Evolutionary conservation across 2,329 filamentous ascomycete genomes (phyloP).

Genomic region (Stemphylium beticola): DNA sequence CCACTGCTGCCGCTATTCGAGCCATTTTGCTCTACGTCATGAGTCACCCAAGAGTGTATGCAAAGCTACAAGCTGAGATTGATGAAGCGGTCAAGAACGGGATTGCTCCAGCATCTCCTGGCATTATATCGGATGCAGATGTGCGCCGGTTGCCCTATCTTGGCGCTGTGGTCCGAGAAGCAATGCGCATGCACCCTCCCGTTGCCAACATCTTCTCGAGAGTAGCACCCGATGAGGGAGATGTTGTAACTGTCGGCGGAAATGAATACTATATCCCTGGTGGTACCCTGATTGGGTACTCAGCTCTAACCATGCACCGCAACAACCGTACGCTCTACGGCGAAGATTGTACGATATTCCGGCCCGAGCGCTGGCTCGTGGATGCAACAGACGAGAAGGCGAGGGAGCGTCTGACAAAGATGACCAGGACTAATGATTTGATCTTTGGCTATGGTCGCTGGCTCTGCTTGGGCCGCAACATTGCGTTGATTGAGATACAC

Average conservation of each 20-base stretch:
- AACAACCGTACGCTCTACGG: constrained; percentile 41
- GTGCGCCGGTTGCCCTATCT: constrained; percentile 53
- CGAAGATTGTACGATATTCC: constrained; percentile 54
- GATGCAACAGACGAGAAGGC: constrained; percentile 26
- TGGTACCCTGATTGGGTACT: constrained; percentile 45
- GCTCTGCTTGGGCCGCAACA: constrained; percentile 41
- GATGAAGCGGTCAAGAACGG: constrained; percentile 48
- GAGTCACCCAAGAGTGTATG: constrained; percentile 56
- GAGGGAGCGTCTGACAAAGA: constrained; percentile 35
- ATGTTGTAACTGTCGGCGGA: constrained; percentile 36
- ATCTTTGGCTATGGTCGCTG: constrained; percentile 48
- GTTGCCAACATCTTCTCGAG: constrained; percentile 44
- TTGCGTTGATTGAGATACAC: constrained; percentile 48
- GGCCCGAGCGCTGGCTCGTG: constrained; percentile 58
- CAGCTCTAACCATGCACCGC: constrained; percentile 41
- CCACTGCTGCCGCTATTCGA: constrained; percentile 62
- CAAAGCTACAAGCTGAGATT: constrained; percentile 56
- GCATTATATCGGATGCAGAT: constrained; percentile 57
- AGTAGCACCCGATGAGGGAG: constrained; percentile 40
- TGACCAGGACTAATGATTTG: constrained; percentile 44
- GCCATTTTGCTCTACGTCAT: constrained; percentile 60
- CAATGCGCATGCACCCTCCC: constrained; percentile 53
- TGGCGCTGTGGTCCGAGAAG: constrained; percentile 56
- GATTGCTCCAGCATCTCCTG: constrained; percentile 34
- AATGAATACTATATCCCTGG: constrained; percentile 42